Conservation (phyloP, 106 monocot species). For the Dendrobium officinale region DNA sequence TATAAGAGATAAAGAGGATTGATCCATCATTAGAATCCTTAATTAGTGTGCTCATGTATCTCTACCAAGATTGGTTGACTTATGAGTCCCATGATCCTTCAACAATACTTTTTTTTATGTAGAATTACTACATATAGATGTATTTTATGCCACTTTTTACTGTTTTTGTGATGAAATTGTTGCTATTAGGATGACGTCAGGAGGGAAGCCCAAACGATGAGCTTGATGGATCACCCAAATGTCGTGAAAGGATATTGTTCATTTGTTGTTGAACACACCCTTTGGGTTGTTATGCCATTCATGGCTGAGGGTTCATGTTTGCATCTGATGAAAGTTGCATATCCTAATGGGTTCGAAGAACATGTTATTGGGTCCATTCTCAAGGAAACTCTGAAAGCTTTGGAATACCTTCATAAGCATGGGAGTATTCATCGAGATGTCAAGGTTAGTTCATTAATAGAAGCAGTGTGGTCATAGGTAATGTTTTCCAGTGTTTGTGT, state of each 20-base stretch:
- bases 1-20: too few relatives aligned
- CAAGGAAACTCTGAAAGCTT: constrained; percentile 87
- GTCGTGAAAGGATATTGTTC: constrained; percentile 79
- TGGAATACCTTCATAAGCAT: constrained; percentile 93
- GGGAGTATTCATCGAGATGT: constrained; percentile 97
- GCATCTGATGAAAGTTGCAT: constrained; percentile 91
- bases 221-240: constrained; percentile 95
- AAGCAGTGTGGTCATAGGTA: neutral
- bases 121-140: neutral
- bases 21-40: too few relatives aligned
- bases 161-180: neutral
- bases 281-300: constrained; percentile 98
- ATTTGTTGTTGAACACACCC: constrained; percentile 81
- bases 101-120: neutral
- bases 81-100: neutral
- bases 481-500: neutral
- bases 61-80: too few relatives aligned
- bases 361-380: constrained; percentile 67
- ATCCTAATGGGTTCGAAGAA: constrained; percentile 95
- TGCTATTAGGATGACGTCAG: constrained; percentile 73
- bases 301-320: constrained; percentile 96
- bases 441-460: constrained; percentile 49
- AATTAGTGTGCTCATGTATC: too few relatives aligned
- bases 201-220: constrained; percentile 92
- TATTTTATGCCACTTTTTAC: neutral